These are phyloP conservation scores for Jaapia argillacea DNA, from an alignment of 768 basidiomycete species.

Conservation along the genomic window DNA sequence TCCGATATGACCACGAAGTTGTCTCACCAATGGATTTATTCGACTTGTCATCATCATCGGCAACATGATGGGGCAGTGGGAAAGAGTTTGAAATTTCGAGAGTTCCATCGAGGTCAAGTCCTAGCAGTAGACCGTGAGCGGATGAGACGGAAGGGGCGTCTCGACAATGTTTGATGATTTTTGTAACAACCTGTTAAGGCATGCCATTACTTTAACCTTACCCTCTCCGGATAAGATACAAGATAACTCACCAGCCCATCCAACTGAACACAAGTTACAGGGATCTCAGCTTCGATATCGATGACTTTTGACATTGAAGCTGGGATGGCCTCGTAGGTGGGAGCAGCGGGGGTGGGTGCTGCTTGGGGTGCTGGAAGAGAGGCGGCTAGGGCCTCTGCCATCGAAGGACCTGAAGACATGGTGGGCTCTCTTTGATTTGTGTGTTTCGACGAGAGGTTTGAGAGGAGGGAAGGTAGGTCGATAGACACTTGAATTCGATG, in stretches of 20 bases:
- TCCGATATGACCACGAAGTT: slow-evolving; percentile 18
- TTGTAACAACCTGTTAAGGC: slow-evolving; percentile 66
- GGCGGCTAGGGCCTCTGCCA: slow-evolving; percentile 90
- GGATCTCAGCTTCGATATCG: slow-evolving; percentile 88
- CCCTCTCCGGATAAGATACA: background rate
- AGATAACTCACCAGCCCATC: slow-evolving; percentile 66
- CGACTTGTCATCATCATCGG: slow-evolving; percentile 69
- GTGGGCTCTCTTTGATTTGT: no score
- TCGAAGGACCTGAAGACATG: slow-evolving; percentile 36
- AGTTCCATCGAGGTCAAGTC: slow-evolving; percentile 84
- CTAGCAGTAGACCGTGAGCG: slow-evolving; percentile 79
- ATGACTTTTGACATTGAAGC: slow-evolving; percentile 88
- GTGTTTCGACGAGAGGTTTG: no score
- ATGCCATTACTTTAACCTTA: slow-evolving; percentile 1
- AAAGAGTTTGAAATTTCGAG: slow-evolving; percentile 91
- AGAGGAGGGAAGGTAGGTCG: background rate
- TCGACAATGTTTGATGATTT: slow-evolving; percentile 87
- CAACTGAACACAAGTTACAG: slow-evolving; percentile 69
- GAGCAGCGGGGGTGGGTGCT: slow-evolving; percentile 49
- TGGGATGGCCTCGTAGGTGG: slow-evolving; percentile 80
- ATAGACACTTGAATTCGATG: background rate
- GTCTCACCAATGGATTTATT: slow-evolving; percentile 65
- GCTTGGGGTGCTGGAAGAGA: slow-evolving; percentile 60
- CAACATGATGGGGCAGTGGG: slow-evolving; percentile 61
- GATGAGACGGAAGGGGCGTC: slow-evolving; percentile 66